Percentiles rank a stretch among this genome's conserved stretches.
Evolutionary conservation across 306 rosid genomes (phyloP).

Genomic region (Malus sylvestris): DNA sequence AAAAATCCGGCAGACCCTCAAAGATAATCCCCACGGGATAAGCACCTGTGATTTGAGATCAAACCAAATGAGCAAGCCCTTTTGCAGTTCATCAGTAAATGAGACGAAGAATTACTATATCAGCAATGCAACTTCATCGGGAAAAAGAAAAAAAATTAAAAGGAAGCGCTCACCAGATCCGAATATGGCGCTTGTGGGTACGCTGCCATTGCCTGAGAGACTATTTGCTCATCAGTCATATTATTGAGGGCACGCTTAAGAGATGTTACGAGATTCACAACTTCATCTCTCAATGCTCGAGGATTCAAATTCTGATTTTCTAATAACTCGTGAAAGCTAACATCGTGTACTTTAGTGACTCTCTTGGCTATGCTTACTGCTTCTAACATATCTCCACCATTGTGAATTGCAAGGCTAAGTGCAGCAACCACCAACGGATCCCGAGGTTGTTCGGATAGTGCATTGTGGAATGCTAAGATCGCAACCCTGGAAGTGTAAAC

Average conservation of each 20-base stretch:
- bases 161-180: conserved; percentile 45
- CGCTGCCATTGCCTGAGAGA: conserved; percentile 65
- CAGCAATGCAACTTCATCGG: neutral
- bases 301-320: conserved; percentile 38
- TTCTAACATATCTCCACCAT: conserved; percentile 69
- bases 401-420: conserved; percentile 70
- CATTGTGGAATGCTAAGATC: conserved; percentile 69
- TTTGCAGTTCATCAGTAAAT: neutral
- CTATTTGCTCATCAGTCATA: conserved; percentile 59
- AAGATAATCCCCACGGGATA: conserved; percentile 50
- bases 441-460: conserved; percentile 65
- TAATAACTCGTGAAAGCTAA: conserved; percentile 55
- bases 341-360: conserved; percentile 42
- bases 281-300: conserved; percentile 34
- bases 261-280: conserved; percentile 49
- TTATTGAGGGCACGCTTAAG: conserved; percentile 40
- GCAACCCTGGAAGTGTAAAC: conserved; percentile 63
- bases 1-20: conserved; percentile 43
- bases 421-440: conserved; percentile 66
- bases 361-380: conserved; percentile 63
- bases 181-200: conserved; percentile 76
- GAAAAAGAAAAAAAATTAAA: neutral
- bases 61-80: neutral
- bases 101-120: neutral
- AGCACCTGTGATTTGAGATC: conserved; percentile 52